Evolutionary conservation across 352 stramenopile genomes (phyloP).

Genomic region (Globisporangium cylindrosporum): DNA sequence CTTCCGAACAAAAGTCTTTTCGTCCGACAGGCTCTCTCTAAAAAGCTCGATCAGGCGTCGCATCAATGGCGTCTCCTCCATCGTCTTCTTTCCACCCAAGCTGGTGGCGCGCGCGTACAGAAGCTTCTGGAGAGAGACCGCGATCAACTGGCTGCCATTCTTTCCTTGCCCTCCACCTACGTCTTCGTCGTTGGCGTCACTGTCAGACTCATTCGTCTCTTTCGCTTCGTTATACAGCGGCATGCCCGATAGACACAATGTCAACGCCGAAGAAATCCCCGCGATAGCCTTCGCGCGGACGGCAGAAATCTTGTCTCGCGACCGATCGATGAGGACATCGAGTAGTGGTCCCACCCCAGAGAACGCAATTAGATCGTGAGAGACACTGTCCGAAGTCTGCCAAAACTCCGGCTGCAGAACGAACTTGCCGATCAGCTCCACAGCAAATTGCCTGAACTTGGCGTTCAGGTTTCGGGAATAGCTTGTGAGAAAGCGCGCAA

Average conservation of each 20-base stretch:
- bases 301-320: conserved; percentile 72
- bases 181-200: conserved; percentile 24
- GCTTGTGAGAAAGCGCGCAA: conserved; percentile 67
- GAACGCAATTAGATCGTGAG: conserved; percentile 39
- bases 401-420: conserved; percentile 60
- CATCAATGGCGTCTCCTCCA: conserved; percentile 67
- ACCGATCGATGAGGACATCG: conserved; percentile 69
- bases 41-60: conserved; percentile 68
- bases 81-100: conserved; percentile 25
- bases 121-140: conserved; percentile 43
- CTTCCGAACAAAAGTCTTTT: conserved; percentile 83
- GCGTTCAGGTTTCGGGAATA: conserved; percentile 73
- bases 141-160: conserved; percentile 31
- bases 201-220: conserved; percentile 3
- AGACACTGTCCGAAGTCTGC: conserved; percentile 26
- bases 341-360: conserved; percentile 56
- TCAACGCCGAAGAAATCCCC: conserved; percentile 64
- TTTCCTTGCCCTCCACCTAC: conserved; percentile 12
- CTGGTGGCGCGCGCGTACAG: conserved; percentile 38
- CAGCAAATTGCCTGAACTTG: conserved; percentile 78
- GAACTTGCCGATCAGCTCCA: conserved; percentile 70
- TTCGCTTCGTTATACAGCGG: conserved; percentile 5
- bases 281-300: conserved; percentile 81
- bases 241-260: conserved; percentile 44
- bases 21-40: conserved; percentile 65